phyloP scores from a whole-genome alignment of 768 basidiomycete genomes.

The Panaeolus cyanescens region DNA sequence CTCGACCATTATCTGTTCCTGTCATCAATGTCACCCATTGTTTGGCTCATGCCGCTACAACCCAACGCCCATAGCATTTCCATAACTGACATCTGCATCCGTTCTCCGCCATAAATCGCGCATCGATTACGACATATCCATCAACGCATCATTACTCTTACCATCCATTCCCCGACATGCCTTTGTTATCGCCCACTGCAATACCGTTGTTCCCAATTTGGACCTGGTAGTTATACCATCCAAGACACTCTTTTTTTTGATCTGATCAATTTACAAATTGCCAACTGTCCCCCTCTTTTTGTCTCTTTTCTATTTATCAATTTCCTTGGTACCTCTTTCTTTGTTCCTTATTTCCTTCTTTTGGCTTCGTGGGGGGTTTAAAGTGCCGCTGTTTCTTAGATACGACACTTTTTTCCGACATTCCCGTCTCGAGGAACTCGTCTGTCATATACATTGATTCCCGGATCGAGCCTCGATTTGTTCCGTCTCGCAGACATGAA shows the following conservation, averaged over 20 bases:
- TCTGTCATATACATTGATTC: neutral
- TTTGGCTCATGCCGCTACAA: neutral
- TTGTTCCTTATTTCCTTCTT: neutral
- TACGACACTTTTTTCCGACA: neutral
- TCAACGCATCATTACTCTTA: neutral
- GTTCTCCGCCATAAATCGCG: neutral
- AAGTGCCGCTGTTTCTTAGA: conserved; percentile 3
- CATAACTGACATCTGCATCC: neutral
- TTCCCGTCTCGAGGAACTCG: neutral
- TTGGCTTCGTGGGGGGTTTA: neutral
- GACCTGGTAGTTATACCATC: neutral
- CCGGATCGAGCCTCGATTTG: neutral
- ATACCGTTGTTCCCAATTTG: neutral
- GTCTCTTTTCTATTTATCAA: neutral
- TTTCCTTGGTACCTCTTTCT: neutral
- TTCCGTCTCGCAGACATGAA: neutral
- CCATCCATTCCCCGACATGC: neutral
- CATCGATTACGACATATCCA: neutral
- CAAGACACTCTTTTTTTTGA: neutral
- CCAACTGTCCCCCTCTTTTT: neutral
- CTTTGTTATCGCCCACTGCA: neutral
- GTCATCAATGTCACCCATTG: neutral
- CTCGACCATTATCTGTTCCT: neutral
- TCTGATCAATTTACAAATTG: neutral
- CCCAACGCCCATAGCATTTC: neutral